A percentile compares a stretch with the other conserved stretches of the same genome.
Conservation (phyloP, 306 rosid genomes). For the Ammopiptanthus mongolicus region DNA sequence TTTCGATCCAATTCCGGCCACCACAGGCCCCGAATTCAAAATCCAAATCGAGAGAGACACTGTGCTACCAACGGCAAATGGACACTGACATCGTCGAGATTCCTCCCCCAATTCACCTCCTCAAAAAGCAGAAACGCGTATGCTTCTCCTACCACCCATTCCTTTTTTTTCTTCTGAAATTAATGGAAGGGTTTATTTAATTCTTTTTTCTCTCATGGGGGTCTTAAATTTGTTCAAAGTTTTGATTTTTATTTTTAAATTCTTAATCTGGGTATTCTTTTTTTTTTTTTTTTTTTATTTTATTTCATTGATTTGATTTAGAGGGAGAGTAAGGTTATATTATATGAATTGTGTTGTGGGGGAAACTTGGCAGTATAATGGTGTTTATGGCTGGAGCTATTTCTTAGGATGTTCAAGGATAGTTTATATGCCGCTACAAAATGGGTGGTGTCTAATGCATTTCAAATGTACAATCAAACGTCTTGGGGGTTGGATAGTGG, state of each 20-base stretch:
- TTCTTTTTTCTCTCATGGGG: background rate
- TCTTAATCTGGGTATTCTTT: background rate
- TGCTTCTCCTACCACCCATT: background rate
- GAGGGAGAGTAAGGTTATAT: background rate
- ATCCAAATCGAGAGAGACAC: no score
- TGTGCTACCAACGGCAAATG: conserved; percentile 8
- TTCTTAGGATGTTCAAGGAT: background rate
- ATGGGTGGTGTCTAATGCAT: background rate
- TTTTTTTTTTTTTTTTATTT: background rate
- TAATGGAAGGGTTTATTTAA: background rate
- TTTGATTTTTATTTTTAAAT: background rate
- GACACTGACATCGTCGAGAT: conserved; percentile 54
- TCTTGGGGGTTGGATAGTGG: no score
- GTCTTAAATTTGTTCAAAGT: background rate
- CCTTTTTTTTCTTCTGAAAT: background rate
- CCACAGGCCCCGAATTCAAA: no score
- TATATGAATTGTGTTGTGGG: background rate
- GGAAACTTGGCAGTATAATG: background rate
- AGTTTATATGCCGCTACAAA: background rate
- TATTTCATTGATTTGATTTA: background rate
- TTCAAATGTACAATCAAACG: background rate
- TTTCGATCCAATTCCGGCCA: no score
- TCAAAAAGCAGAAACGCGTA: conserved; percentile 49
- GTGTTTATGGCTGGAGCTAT: background rate
- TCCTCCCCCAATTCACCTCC: conserved; percentile 36